Base-by-base conservation (phyloP, 176 grass and related monocot genomes). In the Avena sativa region DNA sequence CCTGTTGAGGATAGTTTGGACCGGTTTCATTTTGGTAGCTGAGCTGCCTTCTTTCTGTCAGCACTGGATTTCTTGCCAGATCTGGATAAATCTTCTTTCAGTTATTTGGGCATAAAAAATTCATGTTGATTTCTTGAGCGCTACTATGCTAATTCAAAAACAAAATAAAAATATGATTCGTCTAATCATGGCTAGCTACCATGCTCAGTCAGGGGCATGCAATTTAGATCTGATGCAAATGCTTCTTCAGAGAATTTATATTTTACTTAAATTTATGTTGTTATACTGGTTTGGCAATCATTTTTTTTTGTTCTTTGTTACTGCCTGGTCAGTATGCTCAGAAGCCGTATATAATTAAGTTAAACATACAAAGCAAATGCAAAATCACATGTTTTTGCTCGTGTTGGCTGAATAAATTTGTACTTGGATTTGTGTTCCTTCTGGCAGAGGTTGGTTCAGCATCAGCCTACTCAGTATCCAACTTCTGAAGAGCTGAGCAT, bases 401-500 rank as follows among this genome's bases (percentile, higher is more conserved):
- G 5, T 83, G 2, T 78, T 64, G 60, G 30, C 84, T 83, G 53
- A 90, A 63, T 49, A 71, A 87, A 9, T 61, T 44, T 70, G 1
- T 79, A 19, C 11, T 71, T 82, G 16, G 71, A 5, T 86, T 59
- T 87, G 44, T 86, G 44, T 64, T 86, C 44, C 30, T 86, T 83
- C 34, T 87, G n/a, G 74, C 74, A 95, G 94, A 97, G 92, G 87
- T 89, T 97, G 83, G 92, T 97, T 83, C 94, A 97, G 77, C 94
- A 97, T 83, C 92, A 97, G 57, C 94, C 94, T 79, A 97, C 94
- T 0, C 94, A 97, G 47, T 92, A 94, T 74, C 94, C 94, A 4
- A 97, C 94, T 40, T 97, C 94, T 62, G 94, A 97, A 79, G 94
- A 97, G 76, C 77, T 97, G 70, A 94, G 88, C 74, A 92, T 97